Conservation (phyloP, 371 early-diverging fungal genomes). For the Apophysomyces sp. region DNA sequence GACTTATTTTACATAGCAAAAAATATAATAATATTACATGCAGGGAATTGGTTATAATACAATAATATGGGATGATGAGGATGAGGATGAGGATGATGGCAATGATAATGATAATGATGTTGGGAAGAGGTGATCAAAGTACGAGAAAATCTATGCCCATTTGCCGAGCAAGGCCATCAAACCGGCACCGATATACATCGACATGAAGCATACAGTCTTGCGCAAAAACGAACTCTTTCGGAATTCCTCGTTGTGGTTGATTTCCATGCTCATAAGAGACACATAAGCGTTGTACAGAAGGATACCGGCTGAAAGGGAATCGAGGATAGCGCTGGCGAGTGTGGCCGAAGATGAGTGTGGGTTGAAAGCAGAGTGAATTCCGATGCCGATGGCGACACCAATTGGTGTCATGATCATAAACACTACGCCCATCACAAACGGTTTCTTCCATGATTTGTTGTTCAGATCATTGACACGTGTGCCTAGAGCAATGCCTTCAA, state of each 20-base stretch:
- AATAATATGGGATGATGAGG: not conserved
- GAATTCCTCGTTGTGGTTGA: conserved; percentile 40
- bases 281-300: conserved; percentile 60
- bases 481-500: conserved; percentile 67
- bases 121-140: not conserved
- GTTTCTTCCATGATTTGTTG: conserved; percentile 32
- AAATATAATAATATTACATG: not conserved
- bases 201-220: conserved; percentile 36
- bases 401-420: conserved; percentile 69
- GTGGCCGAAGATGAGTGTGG: conserved; percentile 48
- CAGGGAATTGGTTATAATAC: not conserved
- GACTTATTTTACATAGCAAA: too few species aligned
- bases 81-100: not conserved
- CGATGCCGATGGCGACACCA: conserved; percentile 71
- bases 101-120: not conserved
- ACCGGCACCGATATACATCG: conserved; percentile 66
- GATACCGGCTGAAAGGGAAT: conserved; percentile 64
- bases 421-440: conserved; percentile 46
- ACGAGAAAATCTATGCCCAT: conserved; percentile 58
- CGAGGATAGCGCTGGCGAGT: conserved; percentile 58
- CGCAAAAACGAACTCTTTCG: conserved; percentile 16
- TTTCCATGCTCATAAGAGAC: conserved; percentile 51
- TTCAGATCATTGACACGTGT: conserved; percentile 59
- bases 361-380: conserved; percentile 55
- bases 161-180: conserved; percentile 78